phyloP scores from a whole-genome alignment of 345 rosid genomes.

The Camelina hispida region DNA sequence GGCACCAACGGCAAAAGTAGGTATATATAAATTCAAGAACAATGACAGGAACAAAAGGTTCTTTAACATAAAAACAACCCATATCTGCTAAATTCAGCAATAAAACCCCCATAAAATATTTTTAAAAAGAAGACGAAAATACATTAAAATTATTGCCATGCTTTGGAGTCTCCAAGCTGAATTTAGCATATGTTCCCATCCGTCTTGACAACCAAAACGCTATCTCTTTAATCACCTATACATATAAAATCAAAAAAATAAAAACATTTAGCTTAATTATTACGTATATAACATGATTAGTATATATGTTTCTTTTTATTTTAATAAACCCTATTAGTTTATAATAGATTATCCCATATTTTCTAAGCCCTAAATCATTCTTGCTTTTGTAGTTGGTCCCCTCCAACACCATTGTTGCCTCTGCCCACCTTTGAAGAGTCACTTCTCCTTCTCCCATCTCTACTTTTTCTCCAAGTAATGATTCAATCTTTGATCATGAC shows the following conservation, averaged over 20 bases:
- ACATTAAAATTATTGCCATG: slow-evolving; percentile 40
- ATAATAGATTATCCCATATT: slow-evolving; percentile 8
- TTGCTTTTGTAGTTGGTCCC: slow-evolving; percentile 45
- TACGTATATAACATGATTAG: slow-evolving; percentile 20
- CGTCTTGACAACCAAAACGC: slow-evolving; percentile 44
- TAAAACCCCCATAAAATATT: slow-evolving; percentile 9
- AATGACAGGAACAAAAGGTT: slow-evolving; percentile 51
- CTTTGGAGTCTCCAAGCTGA: slow-evolving; percentile 46
- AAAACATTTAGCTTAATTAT: slow-evolving; percentile 12
- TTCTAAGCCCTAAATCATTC: slow-evolving; percentile 45
- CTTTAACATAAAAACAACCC: slow-evolving; percentile 45
- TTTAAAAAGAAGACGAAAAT: slow-evolving; percentile 14
- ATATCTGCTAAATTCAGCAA: slow-evolving; percentile 51
- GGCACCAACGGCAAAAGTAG: slow-evolving; percentile 24
- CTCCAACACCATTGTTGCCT: slow-evolving; percentile 44
- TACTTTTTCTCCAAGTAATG: slow-evolving; percentile 47
- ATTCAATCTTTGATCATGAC: slow-evolving; percentile 43
- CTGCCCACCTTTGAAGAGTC: slow-evolving; percentile 49
- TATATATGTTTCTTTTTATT: slow-evolving; percentile 13
- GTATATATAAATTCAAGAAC: slow-evolving; percentile 44
- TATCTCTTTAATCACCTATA: slow-evolving; percentile 40
- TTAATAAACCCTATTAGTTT: slow-evolving; percentile 12
- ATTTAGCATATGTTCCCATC: slow-evolving; percentile 53
- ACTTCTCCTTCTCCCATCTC: slow-evolving; percentile 32
- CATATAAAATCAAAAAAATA: background rate